Conservation (phyloP, 83 land plant species). For the Thuja plicata region DNA sequence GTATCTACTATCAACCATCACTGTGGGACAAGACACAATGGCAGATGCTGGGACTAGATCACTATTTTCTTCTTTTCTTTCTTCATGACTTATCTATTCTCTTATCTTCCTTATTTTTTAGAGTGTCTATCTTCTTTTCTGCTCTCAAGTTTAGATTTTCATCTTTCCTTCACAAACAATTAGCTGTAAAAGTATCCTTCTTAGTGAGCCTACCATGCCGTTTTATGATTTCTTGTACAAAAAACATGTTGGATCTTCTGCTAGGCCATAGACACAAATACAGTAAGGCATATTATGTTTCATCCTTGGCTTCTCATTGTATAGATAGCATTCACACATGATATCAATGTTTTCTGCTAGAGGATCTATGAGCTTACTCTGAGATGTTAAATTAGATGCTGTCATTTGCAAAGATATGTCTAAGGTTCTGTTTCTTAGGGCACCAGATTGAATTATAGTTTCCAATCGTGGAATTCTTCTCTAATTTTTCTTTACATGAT, state of each 20-base stretch:
- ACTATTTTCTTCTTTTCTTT: not conserved
- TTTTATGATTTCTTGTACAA: not conserved
- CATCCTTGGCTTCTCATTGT: not conserved
- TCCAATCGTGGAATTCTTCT: not conserved
- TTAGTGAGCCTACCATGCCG: not conserved
- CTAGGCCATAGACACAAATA: not conserved
- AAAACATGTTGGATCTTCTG: not conserved
- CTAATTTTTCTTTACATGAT: not conserved
- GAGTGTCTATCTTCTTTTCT: not conserved
- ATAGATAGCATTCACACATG: not conserved
- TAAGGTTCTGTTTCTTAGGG: not conserved
- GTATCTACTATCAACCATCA: not conserved
- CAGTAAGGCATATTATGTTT: too few relatives aligned
- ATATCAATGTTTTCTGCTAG: not conserved
- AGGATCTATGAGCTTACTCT: not conserved
- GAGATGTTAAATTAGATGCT: not conserved
- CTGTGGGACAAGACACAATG: not conserved
- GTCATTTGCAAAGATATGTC: not conserved
- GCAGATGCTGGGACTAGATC: not conserved
- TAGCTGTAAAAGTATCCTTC: not conserved
- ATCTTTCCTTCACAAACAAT: not conserved
- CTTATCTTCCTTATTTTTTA: too few relatives aligned
- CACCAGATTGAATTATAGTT: not conserved
- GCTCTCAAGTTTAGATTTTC: not conserved
- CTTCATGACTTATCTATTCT: too few relatives aligned